Evolutionary conservation across 371 early-diverging fungal genomes (phyloP), one percentile per base, ranked within the genome.

Genomic region (Dentiscutata heterogama): DNA sequence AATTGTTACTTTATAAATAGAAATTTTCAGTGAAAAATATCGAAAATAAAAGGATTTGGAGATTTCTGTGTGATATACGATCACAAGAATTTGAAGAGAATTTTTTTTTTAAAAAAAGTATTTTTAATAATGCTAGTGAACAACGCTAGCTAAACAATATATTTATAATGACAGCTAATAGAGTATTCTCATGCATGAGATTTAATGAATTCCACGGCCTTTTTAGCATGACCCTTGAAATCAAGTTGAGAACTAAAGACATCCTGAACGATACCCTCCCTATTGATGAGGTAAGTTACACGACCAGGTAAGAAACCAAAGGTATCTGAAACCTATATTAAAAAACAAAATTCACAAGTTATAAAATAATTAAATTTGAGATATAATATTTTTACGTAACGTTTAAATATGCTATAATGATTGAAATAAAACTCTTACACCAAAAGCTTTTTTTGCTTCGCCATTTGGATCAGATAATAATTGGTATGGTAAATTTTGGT

Each of bases 241-340:
- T 82, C 82, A 13, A 85, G 61, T 25, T 83, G 82, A 20, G 86
- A 86, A 51, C 85, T 85, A 51, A 86, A 86, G 10, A 86, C 84
- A 67, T 87, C 83, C 4, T 72, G 68, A 51, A 87, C 51, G n/a
- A 81, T 68, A 13, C 87, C 86, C 39, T 86, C 86, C 35, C 72
- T 83, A 70, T 73, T 83, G 50, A 87, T 86, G 25, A 86, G 63
- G 70, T 42, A 87, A 5, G 86, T 86, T 18, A 77, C 86, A n/a
- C 86, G 85, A 42, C 86, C 86, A 80, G 56, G 61, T 1, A 82
- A 25, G 31, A 72, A 16, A 35, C 83, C 83, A 6, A 80, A 39
- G 50, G 70, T 68, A 42, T 72, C 60, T 42, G 68, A 72, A 64
- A 82, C 82, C 70, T 82, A 46, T 22, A 72, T 56, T 35, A 2